Percentiles rank a stretch among this genome's conserved stretches.
These are phyloP conservation scores for Coniochaeta sp. DNA, from an alignment of 2,329 filamentous ascomycete species.

Conservation along the genomic window DNA sequence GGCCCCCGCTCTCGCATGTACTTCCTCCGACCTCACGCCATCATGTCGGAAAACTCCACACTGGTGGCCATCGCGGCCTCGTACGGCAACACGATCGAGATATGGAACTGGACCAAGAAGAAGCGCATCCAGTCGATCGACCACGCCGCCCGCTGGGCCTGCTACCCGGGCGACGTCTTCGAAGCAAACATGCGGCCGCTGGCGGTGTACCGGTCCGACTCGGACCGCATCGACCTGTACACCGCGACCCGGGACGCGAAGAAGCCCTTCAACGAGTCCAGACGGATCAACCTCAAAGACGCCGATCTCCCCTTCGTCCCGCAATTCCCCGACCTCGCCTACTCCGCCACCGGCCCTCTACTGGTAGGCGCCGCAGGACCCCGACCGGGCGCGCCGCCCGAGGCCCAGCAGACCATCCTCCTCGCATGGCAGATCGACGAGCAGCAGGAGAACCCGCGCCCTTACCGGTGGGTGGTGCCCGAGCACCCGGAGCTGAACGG, in stretches of 20 bases:
- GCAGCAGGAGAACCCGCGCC: conserved; percentile 4
- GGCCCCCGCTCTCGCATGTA: conserved; percentile 3
- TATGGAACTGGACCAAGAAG: conserved; percentile 2
- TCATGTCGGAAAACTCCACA: conserved; percentile 1
- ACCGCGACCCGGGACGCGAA: conserved; percentile 9
- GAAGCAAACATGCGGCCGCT: background rate
- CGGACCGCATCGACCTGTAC: conserved; percentile 5
- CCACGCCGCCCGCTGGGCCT: conserved; percentile 3
- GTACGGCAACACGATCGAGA: conserved; percentile 4
- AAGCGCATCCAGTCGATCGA: conserved; percentile 3
- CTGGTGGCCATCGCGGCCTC: conserved; percentile 1
- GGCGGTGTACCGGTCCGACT: conserved; percentile 2
- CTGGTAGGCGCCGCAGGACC: conserved; percentile 16
- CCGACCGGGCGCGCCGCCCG: conserved; percentile 11
- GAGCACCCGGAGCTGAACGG: conserved; percentile 13
- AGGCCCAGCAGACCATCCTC: conserved; percentile 8
- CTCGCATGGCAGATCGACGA: conserved; percentile 16
- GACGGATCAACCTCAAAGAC: conserved; percentile 4
- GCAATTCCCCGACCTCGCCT: conserved; percentile 1
- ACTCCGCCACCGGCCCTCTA: conserved; percentile 7
- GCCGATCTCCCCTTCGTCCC: conserved; percentile 2
- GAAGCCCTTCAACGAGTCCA: conserved; percentile 5
- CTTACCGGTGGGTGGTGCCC: conserved; percentile 13
- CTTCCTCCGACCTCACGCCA: conserved; percentile 3
- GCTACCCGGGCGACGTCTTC: conserved; percentile 2